A percentile compares a stretch with the other conserved stretches of the same genome.
Evolutionary conservation across 306 rosid species (phyloP).

Genomic region (Begonia peltatifolia): DNA sequence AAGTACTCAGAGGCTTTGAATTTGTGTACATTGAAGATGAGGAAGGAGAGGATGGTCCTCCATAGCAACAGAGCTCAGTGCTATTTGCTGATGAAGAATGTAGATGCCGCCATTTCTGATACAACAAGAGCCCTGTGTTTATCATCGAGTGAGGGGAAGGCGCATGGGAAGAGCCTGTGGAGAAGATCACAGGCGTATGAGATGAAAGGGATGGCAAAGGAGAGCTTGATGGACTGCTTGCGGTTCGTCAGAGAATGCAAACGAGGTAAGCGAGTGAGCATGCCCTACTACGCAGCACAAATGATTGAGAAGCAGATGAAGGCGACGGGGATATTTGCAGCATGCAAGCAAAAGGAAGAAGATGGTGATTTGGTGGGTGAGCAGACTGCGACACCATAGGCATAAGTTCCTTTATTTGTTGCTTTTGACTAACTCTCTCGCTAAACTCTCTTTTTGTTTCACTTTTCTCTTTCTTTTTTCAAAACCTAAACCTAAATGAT

Average conservation of each 20-base stretch:
- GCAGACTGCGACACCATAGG: no score
- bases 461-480: no score
- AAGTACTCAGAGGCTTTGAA: constrained; percentile 48
- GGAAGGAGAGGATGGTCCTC: constrained; percentile 45
- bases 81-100: constrained; percentile 27
- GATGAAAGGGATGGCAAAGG: constrained; percentile 36
- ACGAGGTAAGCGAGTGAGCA: constrained; percentile 12
- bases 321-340: constrained; percentile 35
- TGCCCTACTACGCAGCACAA: constrained; percentile 33
- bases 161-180: constrained; percentile 57
- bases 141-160: constrained; percentile 16
- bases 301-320: constrained; percentile 49
- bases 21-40: constrained; percentile 22
- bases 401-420: no score
- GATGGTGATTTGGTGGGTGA: neutral
- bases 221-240: constrained; percentile 57
- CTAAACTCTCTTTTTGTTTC: no score
- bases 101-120: constrained; percentile 45
- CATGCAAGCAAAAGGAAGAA: constrained; percentile 2
- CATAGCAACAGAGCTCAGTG: constrained; percentile 68
- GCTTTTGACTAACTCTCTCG: no score
- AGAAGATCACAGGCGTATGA: constrained; percentile 62
- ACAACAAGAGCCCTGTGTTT: constrained; percentile 52
- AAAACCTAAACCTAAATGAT: no score
- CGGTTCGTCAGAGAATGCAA: constrained; percentile 24